Conservation (phyloP, 2,329 filamentous ascomycete species). For the Coleophoma eucalyptorum region DNA sequence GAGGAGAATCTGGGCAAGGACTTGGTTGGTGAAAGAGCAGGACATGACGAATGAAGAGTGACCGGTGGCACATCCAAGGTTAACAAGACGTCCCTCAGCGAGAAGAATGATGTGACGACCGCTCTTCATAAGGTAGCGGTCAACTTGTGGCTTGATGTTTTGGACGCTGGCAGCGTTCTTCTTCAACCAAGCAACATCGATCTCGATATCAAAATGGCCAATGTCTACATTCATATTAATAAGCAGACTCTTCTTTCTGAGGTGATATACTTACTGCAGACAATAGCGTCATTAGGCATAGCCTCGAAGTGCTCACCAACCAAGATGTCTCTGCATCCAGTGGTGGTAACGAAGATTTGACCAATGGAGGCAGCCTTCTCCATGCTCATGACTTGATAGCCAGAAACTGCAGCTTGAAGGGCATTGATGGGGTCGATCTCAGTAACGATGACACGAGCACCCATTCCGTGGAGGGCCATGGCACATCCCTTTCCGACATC, state of each 20-base stretch:
- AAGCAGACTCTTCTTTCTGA: neutral
- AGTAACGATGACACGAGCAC: constrained; percentile 92
- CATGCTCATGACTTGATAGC: constrained; percentile 97
- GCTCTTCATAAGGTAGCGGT: constrained; percentile 91
- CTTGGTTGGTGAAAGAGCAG: constrained; percentile 99
- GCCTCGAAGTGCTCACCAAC: constrained; percentile 86
- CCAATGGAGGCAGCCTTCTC: constrained; percentile 85
- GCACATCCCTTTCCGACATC: constrained; percentile 99
- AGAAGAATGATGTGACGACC: constrained; percentile 98
- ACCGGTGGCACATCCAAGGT: constrained; percentile 97
- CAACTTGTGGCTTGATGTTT: constrained; percentile 99
- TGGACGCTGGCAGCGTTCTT: constrained; percentile 87
- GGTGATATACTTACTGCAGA: constrained; percentile 70
- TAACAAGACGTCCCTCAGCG: constrained; percentile 97
- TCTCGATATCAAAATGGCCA: constrained; percentile 99
- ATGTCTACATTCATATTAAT: constrained; percentile 59
- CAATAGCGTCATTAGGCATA: constrained; percentile 97
- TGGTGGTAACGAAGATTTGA: constrained; percentile 99
- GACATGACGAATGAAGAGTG: constrained; percentile 99
- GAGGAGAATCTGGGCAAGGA: constrained; percentile 97
- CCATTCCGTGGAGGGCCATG: constrained; percentile 93
- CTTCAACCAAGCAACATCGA: constrained; percentile 99
- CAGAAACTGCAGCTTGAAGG: constrained; percentile 95
- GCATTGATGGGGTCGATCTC: constrained; percentile 99
- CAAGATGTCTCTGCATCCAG: constrained; percentile 97